phyloP scores from a whole-genome alignment of 1,284 basidiomycete species.

The Blastosporella zonata region DNA sequence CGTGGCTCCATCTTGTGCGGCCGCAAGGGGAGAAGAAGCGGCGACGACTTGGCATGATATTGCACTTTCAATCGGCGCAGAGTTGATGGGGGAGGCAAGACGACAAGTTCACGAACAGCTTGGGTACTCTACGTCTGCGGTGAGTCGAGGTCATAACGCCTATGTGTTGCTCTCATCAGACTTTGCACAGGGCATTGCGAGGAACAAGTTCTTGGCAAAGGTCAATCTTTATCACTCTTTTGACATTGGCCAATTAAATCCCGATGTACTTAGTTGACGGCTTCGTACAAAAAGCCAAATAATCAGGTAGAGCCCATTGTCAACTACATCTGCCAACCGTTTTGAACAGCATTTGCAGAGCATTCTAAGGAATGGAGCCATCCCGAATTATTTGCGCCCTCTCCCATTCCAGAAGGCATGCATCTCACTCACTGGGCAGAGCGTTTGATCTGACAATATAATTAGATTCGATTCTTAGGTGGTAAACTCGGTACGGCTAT shows the following conservation, averaged over 20 bases:
- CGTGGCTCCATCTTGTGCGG: background rate
- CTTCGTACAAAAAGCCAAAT: constrained; percentile 88
- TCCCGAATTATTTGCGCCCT: constrained; percentile 77
- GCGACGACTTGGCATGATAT: constrained; percentile 85
- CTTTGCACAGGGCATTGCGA: constrained; percentile 71
- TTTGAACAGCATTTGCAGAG: constrained; percentile 45
- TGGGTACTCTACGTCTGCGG: constrained; percentile 94
- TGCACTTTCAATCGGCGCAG: constrained; percentile 85
- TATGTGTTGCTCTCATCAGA: background rate
- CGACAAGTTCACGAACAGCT: constrained; percentile 69
- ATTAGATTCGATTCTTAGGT: constrained; percentile 91
- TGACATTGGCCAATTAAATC: background rate
- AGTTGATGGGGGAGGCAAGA: constrained; percentile 80
- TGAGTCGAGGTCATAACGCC: constrained; percentile 33
- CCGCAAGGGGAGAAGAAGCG: constrained; percentile 31
- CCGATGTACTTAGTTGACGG: constrained; percentile 65
- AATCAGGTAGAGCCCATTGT: constrained; percentile 55
- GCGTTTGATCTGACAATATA: background rate
- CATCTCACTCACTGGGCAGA: background rate
- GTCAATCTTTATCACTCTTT: constrained; percentile 36
- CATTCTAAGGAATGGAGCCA: constrained; percentile 78
- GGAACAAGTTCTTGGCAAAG: constrained; percentile 95
- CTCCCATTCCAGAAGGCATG: constrained; percentile 84
- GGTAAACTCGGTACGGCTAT: constrained; percentile 92
- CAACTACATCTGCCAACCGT: background rate